These are phyloP conservation scores for Helianthus tuberosus DNA, from an alignment of 129 eudicot genomes.

Conservation along the genomic window DNA sequence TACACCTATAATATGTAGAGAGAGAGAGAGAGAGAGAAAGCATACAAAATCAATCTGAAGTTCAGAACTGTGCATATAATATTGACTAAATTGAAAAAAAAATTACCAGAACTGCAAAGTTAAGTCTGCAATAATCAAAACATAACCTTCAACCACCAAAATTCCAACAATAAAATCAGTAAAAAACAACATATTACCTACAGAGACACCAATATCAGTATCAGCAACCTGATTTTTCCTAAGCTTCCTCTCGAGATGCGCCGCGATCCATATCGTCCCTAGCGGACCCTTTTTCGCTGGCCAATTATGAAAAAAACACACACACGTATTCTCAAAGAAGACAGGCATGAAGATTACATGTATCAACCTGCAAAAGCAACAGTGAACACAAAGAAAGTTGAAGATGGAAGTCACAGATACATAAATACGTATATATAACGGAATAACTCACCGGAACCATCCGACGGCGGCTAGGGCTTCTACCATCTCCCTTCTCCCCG, in stretches of 20 bases:
- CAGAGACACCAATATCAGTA: constrained; percentile 93
- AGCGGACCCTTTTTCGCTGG: constrained; percentile 91
- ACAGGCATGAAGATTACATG: too few relatives aligned
- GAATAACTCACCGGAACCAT: too few relatives aligned
- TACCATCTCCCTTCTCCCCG: too few relatives aligned
- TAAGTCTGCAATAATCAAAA: constrained; percentile 65
- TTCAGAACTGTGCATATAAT: not conserved
- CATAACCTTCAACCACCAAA: not conserved
- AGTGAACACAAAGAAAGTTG: too few relatives aligned
- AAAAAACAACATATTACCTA: constrained; percentile 53
- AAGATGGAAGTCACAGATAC: too few relatives aligned
- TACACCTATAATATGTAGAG: constrained; percentile 52
- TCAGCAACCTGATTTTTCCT: constrained; percentile 96
- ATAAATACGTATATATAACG: too few relatives aligned
- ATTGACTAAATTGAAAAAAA: not conserved
- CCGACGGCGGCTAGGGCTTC: too few relatives aligned
- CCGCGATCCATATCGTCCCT: constrained; percentile 97
- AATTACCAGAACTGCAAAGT: constrained; percentile 93
- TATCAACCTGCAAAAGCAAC: too few relatives aligned
- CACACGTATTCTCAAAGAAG: too few relatives aligned
- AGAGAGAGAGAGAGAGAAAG: not conserved
- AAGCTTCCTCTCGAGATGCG: constrained; percentile 92
- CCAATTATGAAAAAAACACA: too few relatives aligned
- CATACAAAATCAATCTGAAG: constrained; percentile 17
- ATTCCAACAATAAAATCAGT: constrained; percentile 8